Conservation (phyloP, 768 basidiomycete species). For the Psilocybe cyanescens region DNA sequence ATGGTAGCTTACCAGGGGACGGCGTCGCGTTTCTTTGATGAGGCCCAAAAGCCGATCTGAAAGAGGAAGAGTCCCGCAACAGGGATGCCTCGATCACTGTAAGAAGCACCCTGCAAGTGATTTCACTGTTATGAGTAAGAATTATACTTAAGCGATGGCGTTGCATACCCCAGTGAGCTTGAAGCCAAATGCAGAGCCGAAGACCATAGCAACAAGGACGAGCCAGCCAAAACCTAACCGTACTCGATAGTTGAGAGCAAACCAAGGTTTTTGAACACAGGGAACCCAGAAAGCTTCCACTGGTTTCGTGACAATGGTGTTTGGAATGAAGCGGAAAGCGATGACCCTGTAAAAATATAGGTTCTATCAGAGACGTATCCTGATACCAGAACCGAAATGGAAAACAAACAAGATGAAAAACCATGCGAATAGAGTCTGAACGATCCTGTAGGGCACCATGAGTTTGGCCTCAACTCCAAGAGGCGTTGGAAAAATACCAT, state of each 20-base stretch:
- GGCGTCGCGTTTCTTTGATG: slow-evolving; percentile 61
- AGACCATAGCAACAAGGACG: slow-evolving; percentile 71
- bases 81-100: slow-evolving; percentile 80
- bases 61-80: slow-evolving; percentile 80
- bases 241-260: slow-evolving; percentile 45
- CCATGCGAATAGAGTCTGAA: slow-evolving; percentile 85
- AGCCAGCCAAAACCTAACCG: slow-evolving; percentile 76
- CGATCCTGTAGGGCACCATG: slow-evolving; percentile 56
- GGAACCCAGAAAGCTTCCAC: slow-evolving; percentile 74
- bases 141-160: slow-evolving; percentile 24
- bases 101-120: slow-evolving; percentile 46
- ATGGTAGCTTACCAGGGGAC: slow-evolving; percentile 68
- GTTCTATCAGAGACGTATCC: background rate
- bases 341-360: slow-evolving; percentile 59
- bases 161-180: slow-evolving; percentile 52
- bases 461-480: slow-evolving; percentile 7
- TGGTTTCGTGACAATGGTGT: slow-evolving; percentile 69
- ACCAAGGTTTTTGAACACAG: slow-evolving; percentile 67
- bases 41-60: slow-evolving; percentile 72
- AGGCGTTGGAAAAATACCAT: slow-evolving; percentile 51
- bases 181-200: slow-evolving; percentile 89
- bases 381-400: slow-evolving; percentile 19
- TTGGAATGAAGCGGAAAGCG: slow-evolving; percentile 85
- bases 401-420: slow-evolving; percentile 71
- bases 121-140: slow-evolving; percentile 8